Base-by-base conservation (phyloP, 345 rosid genomes). In the Kandelia obovata region DNA sequence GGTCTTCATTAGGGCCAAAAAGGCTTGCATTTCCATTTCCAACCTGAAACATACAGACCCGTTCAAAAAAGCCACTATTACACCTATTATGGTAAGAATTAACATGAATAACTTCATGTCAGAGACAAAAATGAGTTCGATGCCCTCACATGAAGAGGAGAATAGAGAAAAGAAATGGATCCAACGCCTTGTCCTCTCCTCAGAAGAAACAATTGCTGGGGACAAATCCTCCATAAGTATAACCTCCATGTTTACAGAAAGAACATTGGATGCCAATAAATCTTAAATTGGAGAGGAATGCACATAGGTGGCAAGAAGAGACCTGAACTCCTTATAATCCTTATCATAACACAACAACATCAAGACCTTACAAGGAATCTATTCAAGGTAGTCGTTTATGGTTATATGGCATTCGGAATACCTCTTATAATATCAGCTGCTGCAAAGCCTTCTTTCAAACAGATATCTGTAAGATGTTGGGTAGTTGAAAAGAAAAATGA, bases 271-370 rank as follows among this genome's bases (percentile, higher is more conserved):
- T 31, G 51, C 25, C n/a, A 43, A 32, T 53, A 56, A 25, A 52
- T 60, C 43, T 61, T 7, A 15, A 49, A 5, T 52, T 39, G 8
- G 59, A 26, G 28, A 39, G 32, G 73, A 71, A 25, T 47, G 32
- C 25, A 64, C 25, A 64, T 71, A 75, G 65, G 58, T 56, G 78
- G 27, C 67, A 72, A 61, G 49, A 52, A 53, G 82, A 65, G 59
- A 91, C 97, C 90, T 85, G 79, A 88, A 87, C 64, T 88, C 93
- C 75, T 84, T 83, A 72, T 86, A 88, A 80, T 86, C 89, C 81
- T 87, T 88, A 70, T 88, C 91, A 69, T 79, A 85, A 73, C 84
- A 88, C 59, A 94, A 88, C 59, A 94, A 97, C 92, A 86, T 77
- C 79, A 91, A 71, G 68, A 88, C 76, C 82, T 88, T 88, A 83